Conservation (phyloP, 352 stramenopile species). For the Phytophthora constricta region DNA sequence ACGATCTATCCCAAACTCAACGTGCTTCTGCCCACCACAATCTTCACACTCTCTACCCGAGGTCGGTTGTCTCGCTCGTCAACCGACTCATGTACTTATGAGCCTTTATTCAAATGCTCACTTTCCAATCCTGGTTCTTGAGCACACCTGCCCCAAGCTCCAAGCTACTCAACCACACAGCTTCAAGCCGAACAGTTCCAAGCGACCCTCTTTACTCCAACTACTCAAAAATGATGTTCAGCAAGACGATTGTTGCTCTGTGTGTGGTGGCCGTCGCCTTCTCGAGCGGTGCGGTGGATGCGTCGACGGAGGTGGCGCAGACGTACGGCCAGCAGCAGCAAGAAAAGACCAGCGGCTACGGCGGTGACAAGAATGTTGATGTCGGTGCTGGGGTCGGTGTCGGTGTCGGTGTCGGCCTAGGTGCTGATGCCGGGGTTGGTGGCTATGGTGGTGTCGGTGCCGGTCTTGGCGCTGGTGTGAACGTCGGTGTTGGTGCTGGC, state of each 20-base stretch:
- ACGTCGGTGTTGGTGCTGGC: background rate
- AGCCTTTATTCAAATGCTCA: too few species aligned
- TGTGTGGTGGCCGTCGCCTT: slow-evolving; percentile 15
- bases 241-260: slow-evolving; percentile 23
- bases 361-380: background rate
- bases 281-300: slow-evolving; percentile 5
- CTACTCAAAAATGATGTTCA: slow-evolving; percentile 21
- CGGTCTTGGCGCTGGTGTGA: background rate
- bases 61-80: too few species aligned
- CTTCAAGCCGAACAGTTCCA: background rate
- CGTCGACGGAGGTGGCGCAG: slow-evolving; percentile 12
- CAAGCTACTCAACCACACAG: background rate
- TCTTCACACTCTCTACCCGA: too few species aligned
- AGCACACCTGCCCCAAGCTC: background rate
- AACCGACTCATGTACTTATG: too few species aligned
- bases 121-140: background rate
- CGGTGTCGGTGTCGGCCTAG: background rate
- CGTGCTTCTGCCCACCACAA: too few species aligned
- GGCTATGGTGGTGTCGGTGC: background rate
- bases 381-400: background rate
- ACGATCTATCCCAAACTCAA: too few species aligned
- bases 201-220: too few species aligned
- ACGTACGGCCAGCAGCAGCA: background rate
- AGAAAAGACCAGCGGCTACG: background rate
- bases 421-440: background rate